Evolutionary conservation across 768 basidiomycete genomes (phyloP).

Genomic region (Trametes maxima): DNA sequence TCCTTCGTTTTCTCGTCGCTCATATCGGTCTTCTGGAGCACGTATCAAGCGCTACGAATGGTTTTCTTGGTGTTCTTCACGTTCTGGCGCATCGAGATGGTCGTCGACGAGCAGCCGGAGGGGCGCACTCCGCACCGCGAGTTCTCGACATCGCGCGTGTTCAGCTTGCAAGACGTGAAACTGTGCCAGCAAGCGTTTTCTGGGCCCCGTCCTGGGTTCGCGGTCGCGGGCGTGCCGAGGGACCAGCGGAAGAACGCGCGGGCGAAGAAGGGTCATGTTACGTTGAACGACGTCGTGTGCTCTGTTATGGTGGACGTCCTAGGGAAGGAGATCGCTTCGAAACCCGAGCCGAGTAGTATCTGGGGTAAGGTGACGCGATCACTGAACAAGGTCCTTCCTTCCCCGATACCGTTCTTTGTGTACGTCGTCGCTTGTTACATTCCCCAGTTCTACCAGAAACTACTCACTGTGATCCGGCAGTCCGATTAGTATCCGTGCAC

Average conservation of each 20-base stretch:
- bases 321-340: slow-evolving; percentile 16
- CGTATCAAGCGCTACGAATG: slow-evolving; percentile 21
- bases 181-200: slow-evolving; percentile 30
- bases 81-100: slow-evolving; percentile 31
- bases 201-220: slow-evolving; percentile 21
- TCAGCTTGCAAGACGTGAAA: slow-evolving; percentile 27
- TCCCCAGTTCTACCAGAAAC: neutral
- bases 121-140: slow-evolving; percentile 18
- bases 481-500: slow-evolving; percentile 27
- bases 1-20: slow-evolving; percentile 3
- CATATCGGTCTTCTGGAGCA: slow-evolving; percentile 21
- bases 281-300: slow-evolving; percentile 31
- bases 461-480: neutral
- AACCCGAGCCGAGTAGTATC: slow-evolving; percentile 4
- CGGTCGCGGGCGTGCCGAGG: slow-evolving; percentile 23
- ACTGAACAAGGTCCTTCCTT: slow-evolving; percentile 18
- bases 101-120: slow-evolving; percentile 19
- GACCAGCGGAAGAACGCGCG: slow-evolving; percentile 17
- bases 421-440: neutral
- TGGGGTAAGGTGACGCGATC: slow-evolving; percentile 12
- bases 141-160: slow-evolving; percentile 25
- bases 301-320: slow-evolving; percentile 29
- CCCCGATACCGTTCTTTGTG: slow-evolving; percentile 29
- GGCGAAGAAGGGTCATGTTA: slow-evolving; percentile 24
- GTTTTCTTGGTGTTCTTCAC: slow-evolving; percentile 22